These are phyloP conservation scores for Casuarina glauca DNA, from an alignment of 306 rosid species.

Conservation along the genomic window DNA sequence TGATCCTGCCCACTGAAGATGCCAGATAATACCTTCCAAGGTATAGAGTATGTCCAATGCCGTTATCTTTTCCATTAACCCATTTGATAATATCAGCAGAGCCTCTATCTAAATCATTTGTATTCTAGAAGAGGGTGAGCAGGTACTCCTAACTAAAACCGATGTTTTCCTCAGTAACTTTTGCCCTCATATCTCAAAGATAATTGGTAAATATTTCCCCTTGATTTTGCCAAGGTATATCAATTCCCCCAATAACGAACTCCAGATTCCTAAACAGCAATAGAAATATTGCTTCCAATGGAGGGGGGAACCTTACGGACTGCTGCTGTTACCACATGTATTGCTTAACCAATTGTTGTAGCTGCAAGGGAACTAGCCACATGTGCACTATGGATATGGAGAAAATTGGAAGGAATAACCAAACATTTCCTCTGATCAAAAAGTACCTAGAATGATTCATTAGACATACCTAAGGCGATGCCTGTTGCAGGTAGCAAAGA, in stretches of 20 bases:
- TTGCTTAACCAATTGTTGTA: background rate
- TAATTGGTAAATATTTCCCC: too few species aligned
- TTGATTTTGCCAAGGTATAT: too few species aligned
- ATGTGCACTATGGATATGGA: background rate
- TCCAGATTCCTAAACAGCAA: background rate
- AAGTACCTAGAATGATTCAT: conserved; percentile 5
- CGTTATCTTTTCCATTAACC: too few species aligned
- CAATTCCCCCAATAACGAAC: background rate
- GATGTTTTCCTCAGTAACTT: too few species aligned
- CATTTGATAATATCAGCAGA: background rate
- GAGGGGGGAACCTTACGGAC: too few species aligned
- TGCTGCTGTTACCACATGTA: too few species aligned
- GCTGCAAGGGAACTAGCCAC: background rate
- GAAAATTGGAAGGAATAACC: background rate
- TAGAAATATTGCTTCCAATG: background rate
- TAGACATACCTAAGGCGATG: conserved; percentile 84
- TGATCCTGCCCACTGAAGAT: too few species aligned
- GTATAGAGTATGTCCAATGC: too few species aligned
- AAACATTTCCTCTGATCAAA: background rate
- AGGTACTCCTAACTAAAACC: too few species aligned
- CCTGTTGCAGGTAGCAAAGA: conserved; percentile 89
- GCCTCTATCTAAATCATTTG: background rate
- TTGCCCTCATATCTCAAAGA: too few species aligned
- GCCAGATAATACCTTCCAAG: too few species aligned
- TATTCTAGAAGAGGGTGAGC: background rate